Evolutionary conservation across 1,139 yeast species (phyloP), one percentile per base, ranked within the genome.

Genomic region (Lodderomyces metapsilosis): DNA sequence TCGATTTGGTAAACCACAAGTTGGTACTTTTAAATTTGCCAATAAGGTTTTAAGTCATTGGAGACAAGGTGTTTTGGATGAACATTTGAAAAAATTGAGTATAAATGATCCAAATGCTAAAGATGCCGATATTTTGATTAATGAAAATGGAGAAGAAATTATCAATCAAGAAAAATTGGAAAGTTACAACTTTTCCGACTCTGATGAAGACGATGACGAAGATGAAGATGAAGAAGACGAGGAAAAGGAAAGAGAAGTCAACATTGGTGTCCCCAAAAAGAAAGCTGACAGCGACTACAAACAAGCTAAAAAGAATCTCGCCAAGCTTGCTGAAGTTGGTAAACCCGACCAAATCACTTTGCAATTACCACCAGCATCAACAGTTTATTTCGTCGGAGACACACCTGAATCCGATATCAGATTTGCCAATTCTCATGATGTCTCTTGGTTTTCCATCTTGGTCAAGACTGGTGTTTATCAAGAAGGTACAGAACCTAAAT

Each of bases 401-500:
- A 87, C 95, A n/a, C 95, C 95, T 12, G 95, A 86, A 62, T 83
- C 91, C 4, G 95, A 87, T 62, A 86, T 87, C 50, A 73, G 94
- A 58, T 87, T 87, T 64, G 95, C 95, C 41, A 87, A 87, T 65
- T 80, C 89, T 17, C 92, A 85, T 61, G 95, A 87, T 58, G 78
- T 76, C 46, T 80, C 88, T 34, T 87, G 95, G 95, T 81, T 75
- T 61, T 85, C 94, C 16, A 86, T 86, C 46, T 72, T 87, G 58
- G 95, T 87, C 34, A 83, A 86, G 62, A 87, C 95, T 27, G 95
- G 95, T 57, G 95, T 87, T 43, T 86, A 85, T 62, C 83, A 84
- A 64, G 88, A 76, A 32, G 91, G 92, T 18, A 82, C 92, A 8
- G 77, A 64, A 21, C 94, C 94, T 22, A 84, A 83, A 56, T 85